Base-by-base conservation (phyloP, 352 stramenopile genomes). In the Phytophthora melonis region DNA sequence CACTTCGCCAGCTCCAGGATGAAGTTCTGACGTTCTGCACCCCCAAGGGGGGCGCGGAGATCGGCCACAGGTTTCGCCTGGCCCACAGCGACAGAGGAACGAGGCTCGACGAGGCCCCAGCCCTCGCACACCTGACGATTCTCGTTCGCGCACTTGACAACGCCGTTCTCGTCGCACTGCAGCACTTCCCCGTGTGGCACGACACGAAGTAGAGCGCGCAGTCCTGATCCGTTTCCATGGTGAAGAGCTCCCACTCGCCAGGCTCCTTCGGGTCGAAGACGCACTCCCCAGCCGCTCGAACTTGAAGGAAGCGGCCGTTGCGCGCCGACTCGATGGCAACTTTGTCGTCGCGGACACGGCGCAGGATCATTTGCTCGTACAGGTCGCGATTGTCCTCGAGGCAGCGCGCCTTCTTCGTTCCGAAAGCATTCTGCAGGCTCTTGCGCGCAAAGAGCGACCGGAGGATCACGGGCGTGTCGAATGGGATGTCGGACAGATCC, bases 331-430 rank as follows among this genome's bases (percentile, higher is more conserved):
- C 60, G 45, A 84, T 80, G 9, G 72, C 75, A 13, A 84, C 39
- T 66, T 79, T 82, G 27, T 77, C 74, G 36, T 81, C 68, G 9
- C 60, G 50, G 14, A 81, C 60, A 45, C 55, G 75, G n/a, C 41
- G 78, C 58, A 84, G 57, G 25, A 82, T 58, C 25, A 81, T 23
- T 32, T 74, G 64, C 63, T 81, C 71, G 36, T 77, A 81, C 6
- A 65, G 27, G 21, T 81, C 75, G 4, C 68, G 57, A 55, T 81
- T 77, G 43, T 74, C 66, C 18, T 58, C 61, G 1, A 72, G 25
- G 53, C 78, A 84, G 50, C 68, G 65, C 30, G 78, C 71, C n/a
- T 71, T 74, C 58, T 80, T 81, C 43, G 73, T 78, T 11, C 78
- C 78, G 30, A 69, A 57, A 3, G 70, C 56, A n/a, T 79, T 80